Conservation (phyloP, 2,329 filamentous ascomycete species). For the Ophiostoma ips region DNA sequence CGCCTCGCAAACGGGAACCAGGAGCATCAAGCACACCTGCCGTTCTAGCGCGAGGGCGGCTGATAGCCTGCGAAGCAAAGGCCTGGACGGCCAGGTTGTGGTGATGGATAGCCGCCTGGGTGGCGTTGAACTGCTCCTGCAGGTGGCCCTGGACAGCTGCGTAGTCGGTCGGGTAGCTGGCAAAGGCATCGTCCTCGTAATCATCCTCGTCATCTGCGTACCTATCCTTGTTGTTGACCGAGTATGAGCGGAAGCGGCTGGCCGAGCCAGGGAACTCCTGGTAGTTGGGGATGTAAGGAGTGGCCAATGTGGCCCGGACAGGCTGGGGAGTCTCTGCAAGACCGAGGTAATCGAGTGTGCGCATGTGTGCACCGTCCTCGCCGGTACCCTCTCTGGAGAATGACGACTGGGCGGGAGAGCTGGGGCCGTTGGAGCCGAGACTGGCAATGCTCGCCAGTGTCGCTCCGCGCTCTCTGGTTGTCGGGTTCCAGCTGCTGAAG, state of each 20-base stretch:
- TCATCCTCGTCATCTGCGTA: conserved; percentile 86
- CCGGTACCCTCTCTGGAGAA: conserved; percentile 74
- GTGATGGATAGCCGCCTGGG: conserved; percentile 62
- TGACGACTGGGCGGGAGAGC: conserved; percentile 73
- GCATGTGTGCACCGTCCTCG: conserved; percentile 76
- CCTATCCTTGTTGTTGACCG: conserved; percentile 95
- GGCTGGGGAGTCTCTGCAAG: conserved; percentile 87
- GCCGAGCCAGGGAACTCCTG: conserved; percentile 63
- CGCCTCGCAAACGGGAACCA: conserved; percentile 42
- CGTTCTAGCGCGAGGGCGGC: conserved; percentile 75
- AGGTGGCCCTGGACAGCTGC: conserved; percentile 35
- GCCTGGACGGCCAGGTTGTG: conserved; percentile 91
- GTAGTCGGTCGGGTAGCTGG: conserved; percentile 26
- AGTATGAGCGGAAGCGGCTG: conserved; percentile 91
- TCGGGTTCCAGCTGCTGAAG: conserved; percentile 75
- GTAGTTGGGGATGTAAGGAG: conserved; percentile 62
- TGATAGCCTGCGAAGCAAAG: conserved; percentile 72
- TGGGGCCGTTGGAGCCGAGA: conserved; percentile 78
- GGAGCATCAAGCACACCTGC: conserved; percentile 81
- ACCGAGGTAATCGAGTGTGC: conserved; percentile 89
- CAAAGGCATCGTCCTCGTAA: conserved; percentile 47
- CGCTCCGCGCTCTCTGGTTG: conserved; percentile 65
- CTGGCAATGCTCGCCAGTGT: conserved; percentile 75
- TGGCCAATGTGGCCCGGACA: conserved; percentile 56
- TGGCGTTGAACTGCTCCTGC: conserved; percentile 49